These are phyloP conservation scores for Blastosporella zonata DNA, from an alignment of 1,284 basidiomycete species.

Conservation along the genomic window DNA sequence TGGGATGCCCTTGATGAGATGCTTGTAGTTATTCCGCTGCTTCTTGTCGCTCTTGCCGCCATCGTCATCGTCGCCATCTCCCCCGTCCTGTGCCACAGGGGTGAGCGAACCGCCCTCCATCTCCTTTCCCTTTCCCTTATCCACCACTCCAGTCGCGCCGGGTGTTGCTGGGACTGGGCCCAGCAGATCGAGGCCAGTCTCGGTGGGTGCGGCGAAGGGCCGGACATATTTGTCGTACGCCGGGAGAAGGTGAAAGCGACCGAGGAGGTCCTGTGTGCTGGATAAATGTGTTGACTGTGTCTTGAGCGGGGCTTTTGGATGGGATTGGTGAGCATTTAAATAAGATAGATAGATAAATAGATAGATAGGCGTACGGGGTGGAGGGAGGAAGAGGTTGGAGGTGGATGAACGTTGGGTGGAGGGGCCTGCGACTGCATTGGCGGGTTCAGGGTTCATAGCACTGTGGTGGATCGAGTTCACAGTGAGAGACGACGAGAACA, in stretches of 20 bases:
- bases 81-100: constrained; percentile 39
- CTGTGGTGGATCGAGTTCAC: constrained; percentile 14
- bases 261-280: constrained; percentile 73
- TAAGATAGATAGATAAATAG: constrained; percentile 6
- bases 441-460: constrained; percentile 33
- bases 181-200: constrained; percentile 23
- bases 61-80: constrained; percentile 56
- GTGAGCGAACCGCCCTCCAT: constrained; percentile 30
- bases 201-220: constrained; percentile 33
- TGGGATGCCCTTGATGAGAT: constrained; percentile 73
- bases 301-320: constrained; percentile 38
- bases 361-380: constrained; percentile 33
- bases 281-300: constrained; percentile 47
- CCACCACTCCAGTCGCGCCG: constrained; percentile 24
- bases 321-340: constrained; percentile 4
- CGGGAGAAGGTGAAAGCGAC: constrained; percentile 61
- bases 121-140: constrained; percentile 69
- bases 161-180: constrained; percentile 23
- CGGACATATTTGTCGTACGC: constrained; percentile 78
- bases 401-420: constrained; percentile 29
- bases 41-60: constrained; percentile 68
- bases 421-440: constrained; percentile 42
- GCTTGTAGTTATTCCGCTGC: constrained; percentile 74
- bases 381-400: constrained; percentile 41
- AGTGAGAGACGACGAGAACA: constrained; percentile 18